Evolutionary conservation across 1,284 basidiomycete genomes (phyloP), one percentile per base, ranked within the genome.

Genomic region (Testicularia cyperi): DNA sequence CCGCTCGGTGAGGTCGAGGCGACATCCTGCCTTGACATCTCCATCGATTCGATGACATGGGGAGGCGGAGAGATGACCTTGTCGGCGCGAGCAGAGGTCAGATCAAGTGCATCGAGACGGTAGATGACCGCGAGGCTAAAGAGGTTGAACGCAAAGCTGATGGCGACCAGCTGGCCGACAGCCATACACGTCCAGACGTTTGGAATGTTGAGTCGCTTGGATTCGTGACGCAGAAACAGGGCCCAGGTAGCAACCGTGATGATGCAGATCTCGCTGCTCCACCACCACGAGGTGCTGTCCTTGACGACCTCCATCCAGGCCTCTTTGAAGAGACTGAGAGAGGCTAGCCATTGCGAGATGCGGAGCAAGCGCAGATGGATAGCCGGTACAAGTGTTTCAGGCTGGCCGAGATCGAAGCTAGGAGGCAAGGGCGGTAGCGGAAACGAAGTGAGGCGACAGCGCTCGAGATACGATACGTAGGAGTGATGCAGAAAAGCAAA

Each of bases 161-260:
- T 84, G 27, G 86, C 86, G 36, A 88, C 85, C 13, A 87, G 70
- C 75, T 88, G 86, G 6, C 86, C 86, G 4, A 88, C 80, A 27
- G 87, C 77, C 85, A 88, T 86, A 77, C 86, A 87, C 1, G 83
- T 84, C 83, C 83, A 85, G 0, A 83, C 62, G 48, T 82, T 79
- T 52, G 80, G 82, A 49, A 87, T 79, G n/a, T 77, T 71, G 31
- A 81, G 72, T 26, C 78, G 77, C 27, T 76, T 75, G 23, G 82
- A 84, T 79, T 86, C 81, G 6, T 78, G 77, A 27, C 79, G 80
- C 5, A 88, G 72, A 44, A 86, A 81, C 0, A 83, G 77, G 0
- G 84, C 84, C 81, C 85, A 85, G 23, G 82, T 75, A 1, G 83
- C 83, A 2, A 83, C 83, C 2, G 86, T 86, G 75, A 83, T 85